Evolutionary conservation across 306 rosid genomes (phyloP), one percentile per base, ranked within the genome.

Genomic region (Corylus heterophylla): DNA sequence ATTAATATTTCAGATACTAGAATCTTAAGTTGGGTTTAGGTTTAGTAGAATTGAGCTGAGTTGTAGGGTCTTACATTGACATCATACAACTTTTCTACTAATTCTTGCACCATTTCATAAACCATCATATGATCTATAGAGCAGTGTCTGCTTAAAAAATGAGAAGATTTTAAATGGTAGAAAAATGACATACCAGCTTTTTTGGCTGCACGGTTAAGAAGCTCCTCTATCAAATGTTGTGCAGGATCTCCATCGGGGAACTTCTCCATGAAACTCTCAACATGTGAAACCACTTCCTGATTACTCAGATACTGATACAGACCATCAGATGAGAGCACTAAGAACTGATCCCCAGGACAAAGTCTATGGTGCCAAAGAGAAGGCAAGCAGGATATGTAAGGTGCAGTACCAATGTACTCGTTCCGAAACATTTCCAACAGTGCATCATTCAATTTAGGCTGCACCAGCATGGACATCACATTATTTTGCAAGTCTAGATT

Each of bases 211-310:
- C 99, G 99, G 81, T 83, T 80, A 74, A 96, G 99, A 84, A 96
- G 96, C 88, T 96, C 99, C 94, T 96, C 99, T 79, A 96, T 96
- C 85, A 96, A 89, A 87, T 96, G 96, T 85, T 96, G 99, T 68
- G 99, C 99, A 54, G 99, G 99, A 77, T 96, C 99, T 76, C 99
- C 99, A 51, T 96, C 99, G 11, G 99, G 98, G 84, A 88, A 93
- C 84, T 93, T 96, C 90, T 93, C 98, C 96, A 96, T 93, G 83
- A 96, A 96, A 81, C 74, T 93, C 85, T 93, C 98, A 31, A 96
- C 97, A 83, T 89, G 90, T 73, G 91, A 91, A 87, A 93, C 98
- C 81, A 96, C 99, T 90, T 96, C 99, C 77, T 93, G 90, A 83
- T 96, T 96, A 88, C 79, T 93, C 69, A 96, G 88, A 84, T 96